Base-by-base conservation (phyloP, 192 early-diverging fungal species). In the Coemansia umbellata region DNA sequence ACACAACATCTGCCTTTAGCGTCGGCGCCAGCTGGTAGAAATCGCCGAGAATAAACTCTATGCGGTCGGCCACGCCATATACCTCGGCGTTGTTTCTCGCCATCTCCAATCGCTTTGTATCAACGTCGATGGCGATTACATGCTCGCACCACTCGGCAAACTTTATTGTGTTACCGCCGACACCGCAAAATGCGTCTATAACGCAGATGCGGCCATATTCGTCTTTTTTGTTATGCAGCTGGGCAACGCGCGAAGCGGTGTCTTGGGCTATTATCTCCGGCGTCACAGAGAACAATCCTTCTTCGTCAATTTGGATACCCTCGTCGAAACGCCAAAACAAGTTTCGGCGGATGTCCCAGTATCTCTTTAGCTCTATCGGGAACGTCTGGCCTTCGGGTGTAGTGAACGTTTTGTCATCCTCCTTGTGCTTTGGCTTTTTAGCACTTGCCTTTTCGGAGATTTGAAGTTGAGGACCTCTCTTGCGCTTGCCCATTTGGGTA, bases 151-250 rank as follows among this genome's bases (percentile, higher is more conserved):
- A 84, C 52, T 83, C 72, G 3, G 96, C 94, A 82, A 98, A 97
- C 71, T 97, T 93, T 62, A 98, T 98, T 14, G 92, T 60, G 61
- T 98, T 98, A 4, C 96, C 96, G 13, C 96, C 96, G 10, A 91
- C 91, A 0, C 96, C 96, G 63, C 92, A 95, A 57, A 95, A 97
- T 0, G 88, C 94, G 51, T 98, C 96, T 31, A 98, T 80, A 11
- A 98, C 80, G 50, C 87, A 85, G 9, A 94, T 8, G 82, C 63
- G 66, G 10, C 66, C 74, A 42, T 47, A 69, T 13, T 56, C 36
- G 4, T 47, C 21, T 21, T 21, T 26, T 17, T n/a, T 19, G 47
- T 60, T 65, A 42, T 69, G 42, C 2, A 69, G 66, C 66, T 76
- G 74, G 5, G 64, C 52, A 15, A 78, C 42, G 33, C 75, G 75